Base-by-base conservation (phyloP, 2,329 filamentous ascomycete species). In the Cladosporium colombiae region DNA sequence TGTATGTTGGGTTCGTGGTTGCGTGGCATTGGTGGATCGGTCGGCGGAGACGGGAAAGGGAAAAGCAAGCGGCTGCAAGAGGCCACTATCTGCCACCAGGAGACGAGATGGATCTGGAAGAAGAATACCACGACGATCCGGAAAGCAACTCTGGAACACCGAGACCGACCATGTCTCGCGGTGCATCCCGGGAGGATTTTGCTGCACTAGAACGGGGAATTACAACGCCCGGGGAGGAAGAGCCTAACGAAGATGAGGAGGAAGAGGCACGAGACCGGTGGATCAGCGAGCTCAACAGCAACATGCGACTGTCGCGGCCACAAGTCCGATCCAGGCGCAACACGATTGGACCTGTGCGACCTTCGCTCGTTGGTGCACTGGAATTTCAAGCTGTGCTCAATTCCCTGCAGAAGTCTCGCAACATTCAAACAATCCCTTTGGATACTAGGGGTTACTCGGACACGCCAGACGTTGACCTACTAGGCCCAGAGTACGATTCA, bases 331-430 rank as follows among this genome's bases (percentile, higher is more conserved):
- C 88, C 68, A 87, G 90, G 70, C 89, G 89, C 69, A 92, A 84
- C 56, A 88, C 92, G 2, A 85, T 93, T 67, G 94, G 89, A 7
- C 91, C 93, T 0, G 97, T 99, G 68, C 86, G 95, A 52, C 94
- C 95, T 1, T 98, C 95, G 81, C 81, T 99, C 56, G 90, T 99
- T 3, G 95, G 95, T 52, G 95, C 92, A 10, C 82, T 99, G 65
- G 95, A 99, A 78, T 99, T 99, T 72, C 87, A 93, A 71, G 94
- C 94, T 2, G 90, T 97, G 3, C 81, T 99, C 55, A 90, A 91
- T n/a, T 93, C 93, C 2, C 80, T 99, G 65, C 89, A 96, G 73
- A 91, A 89, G 69, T 91, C 92, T 65, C 87, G 91, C 73, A 95
- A 92, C 69, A 86, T 91, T 29, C 88, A 89, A 71, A 85, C 90